Evolutionary conservation across 805 yeast species (phyloP).

Genomic region (Myxozyma mucilagina): DNA sequence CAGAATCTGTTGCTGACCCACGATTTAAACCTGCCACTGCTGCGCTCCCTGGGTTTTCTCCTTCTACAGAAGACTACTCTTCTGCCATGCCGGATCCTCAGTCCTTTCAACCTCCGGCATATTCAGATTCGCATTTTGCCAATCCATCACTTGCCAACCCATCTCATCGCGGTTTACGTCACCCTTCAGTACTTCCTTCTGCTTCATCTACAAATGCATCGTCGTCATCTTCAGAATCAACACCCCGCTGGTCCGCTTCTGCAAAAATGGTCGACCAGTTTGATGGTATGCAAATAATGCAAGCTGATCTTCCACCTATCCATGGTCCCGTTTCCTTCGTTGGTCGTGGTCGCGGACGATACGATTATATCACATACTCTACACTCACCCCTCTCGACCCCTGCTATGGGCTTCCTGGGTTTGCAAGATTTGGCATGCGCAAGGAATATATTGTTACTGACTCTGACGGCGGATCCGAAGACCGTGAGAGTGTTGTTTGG

Average conservation of each 20-base stretch:
- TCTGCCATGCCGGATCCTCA: conserved; percentile 6
- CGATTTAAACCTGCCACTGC: conserved; percentile 22
- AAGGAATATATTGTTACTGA: conserved; percentile 20
- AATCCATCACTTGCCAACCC: not conserved
- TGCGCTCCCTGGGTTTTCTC: not conserved
- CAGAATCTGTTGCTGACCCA: conserved; percentile 3
- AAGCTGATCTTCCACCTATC: conserved; percentile 21
- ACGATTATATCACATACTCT: conserved; percentile 19
- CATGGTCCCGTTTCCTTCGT: conserved; percentile 23
- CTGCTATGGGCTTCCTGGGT: conserved; percentile 29
- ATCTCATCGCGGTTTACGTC: not conserved
- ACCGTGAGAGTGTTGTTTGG: conserved; percentile 27
- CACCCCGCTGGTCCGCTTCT: not conserved
- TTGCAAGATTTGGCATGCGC: conserved; percentile 31
- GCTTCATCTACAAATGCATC: not conserved
- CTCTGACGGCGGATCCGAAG: conserved; percentile 5
- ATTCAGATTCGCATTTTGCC: not conserved
- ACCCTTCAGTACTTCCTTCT: not conserved
- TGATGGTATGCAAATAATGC: conserved; percentile 28
- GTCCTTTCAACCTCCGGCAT: too few relatives aligned
- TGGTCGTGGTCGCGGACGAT: conserved; percentile 28
- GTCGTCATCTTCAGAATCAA: not conserved
- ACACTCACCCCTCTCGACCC: conserved; percentile 22
- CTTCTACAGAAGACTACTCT: not conserved
- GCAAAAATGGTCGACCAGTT: conserved; percentile 24